Percentiles rank a stretch among this genome's conserved stretches.
phyloP scores from a whole-genome alignment of 495 filamentous ascomycete species.

The Trichoderma asperelloides region DNA sequence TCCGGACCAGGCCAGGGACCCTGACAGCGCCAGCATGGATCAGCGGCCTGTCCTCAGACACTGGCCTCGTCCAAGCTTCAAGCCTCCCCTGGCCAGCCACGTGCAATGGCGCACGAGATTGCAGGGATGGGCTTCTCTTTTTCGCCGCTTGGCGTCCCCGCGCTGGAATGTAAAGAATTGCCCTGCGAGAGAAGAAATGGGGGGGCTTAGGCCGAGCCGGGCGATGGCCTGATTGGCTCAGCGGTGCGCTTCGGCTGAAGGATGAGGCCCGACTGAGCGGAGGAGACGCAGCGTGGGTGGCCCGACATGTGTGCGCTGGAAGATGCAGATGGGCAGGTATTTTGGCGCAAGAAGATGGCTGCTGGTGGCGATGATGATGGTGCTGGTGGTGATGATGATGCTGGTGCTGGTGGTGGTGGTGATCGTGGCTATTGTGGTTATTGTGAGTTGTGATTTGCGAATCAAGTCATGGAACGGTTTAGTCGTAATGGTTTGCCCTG shows the following conservation, averaged over 20 bases:
- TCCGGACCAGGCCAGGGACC: too few relatives aligned
- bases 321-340: too few relatives aligned
- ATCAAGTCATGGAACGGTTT: too few relatives aligned
- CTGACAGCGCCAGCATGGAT: not conserved
- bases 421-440: too few relatives aligned
- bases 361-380: too few relatives aligned
- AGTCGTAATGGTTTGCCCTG: too few relatives aligned
- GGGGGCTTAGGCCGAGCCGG: not conserved
- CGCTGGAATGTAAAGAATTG: not conserved
- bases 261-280: not conserved
- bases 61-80: not conserved
- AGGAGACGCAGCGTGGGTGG: not conserved
- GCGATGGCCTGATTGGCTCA: conserved; percentile 1
- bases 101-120: not conserved
- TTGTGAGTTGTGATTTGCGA: too few relatives aligned
- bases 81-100: conserved; percentile 5
- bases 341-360: too few relatives aligned
- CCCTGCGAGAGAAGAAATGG: not conserved
- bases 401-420: too few relatives aligned
- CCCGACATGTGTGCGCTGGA: too few relatives aligned
- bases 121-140: not conserved
- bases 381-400: too few relatives aligned
- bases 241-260: conserved; percentile 1
- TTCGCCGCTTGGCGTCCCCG: conserved; percentile 1
- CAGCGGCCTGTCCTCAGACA: not conserved